Evolutionary conservation across 2,329 filamentous ascomycete species (phyloP).

Genomic region (Talaromyces verruculosus): DNA sequence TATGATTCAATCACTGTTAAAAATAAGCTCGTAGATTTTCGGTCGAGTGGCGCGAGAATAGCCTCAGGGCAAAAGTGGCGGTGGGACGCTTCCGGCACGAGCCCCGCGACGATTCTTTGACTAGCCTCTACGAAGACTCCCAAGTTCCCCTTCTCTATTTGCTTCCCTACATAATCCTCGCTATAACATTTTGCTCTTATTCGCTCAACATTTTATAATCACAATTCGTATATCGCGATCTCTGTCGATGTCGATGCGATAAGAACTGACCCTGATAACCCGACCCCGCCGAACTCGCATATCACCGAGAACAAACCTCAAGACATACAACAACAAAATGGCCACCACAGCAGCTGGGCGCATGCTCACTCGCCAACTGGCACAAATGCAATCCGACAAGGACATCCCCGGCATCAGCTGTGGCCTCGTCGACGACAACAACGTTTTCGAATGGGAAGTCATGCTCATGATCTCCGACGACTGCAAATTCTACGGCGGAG

Average conservation of each 20-base stretch:
- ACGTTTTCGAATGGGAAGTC: constrained; percentile 97
- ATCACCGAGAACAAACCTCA: neutral
- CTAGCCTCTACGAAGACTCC: neutral
- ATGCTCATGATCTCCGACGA: constrained; percentile 98
- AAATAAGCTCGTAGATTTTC: neutral
- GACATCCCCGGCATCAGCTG: constrained; percentile 94
- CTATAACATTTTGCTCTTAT: neutral
- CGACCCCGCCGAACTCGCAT: neutral
- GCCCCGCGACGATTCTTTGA: constrained; percentile 7
- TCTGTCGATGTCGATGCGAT: neutral
- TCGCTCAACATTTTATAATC: neutral
- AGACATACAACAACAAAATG: constrained; percentile 30
- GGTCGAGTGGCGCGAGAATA: constrained; percentile 17
- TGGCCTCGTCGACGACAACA: constrained; percentile 76
- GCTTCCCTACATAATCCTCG: neutral
- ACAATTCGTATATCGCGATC: neutral
- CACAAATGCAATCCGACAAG: constrained; percentile 88
- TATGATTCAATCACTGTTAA: neutral
- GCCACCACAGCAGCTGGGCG: constrained; percentile 50
- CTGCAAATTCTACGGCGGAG: constrained; percentile 92
- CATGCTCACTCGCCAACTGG: constrained; percentile 80
- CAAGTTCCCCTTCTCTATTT: neutral
- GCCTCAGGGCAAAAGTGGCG: constrained; percentile 19
- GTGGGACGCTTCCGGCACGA: constrained; percentile 20
- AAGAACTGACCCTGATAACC: neutral